Conservation (phyloP, 2,329 filamentous ascomycete species). For the Arthrobotrys musiformis region DNA sequence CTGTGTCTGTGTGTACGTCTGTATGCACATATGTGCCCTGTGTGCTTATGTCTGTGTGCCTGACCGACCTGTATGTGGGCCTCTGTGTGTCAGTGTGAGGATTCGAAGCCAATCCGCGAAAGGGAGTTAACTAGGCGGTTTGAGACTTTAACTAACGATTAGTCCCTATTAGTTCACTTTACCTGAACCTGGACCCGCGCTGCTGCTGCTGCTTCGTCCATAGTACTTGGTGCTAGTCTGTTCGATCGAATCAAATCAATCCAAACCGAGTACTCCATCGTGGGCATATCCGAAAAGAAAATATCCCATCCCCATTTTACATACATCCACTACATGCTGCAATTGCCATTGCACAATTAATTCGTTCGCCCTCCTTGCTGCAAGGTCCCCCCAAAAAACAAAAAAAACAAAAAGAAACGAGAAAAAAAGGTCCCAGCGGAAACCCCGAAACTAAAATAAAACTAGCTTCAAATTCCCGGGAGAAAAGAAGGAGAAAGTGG, state of each 20-base stretch:
- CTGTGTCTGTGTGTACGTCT: too few relatives aligned
- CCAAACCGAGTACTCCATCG: slow-evolving; percentile 22
- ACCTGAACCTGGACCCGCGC: too few relatives aligned
- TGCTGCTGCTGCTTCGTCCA: neutral
- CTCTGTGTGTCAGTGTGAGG: too few relatives aligned
- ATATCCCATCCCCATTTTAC: neutral
- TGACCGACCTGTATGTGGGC: too few relatives aligned
- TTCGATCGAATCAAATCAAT: too few relatives aligned
- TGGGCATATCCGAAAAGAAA: slow-evolving; percentile 11
- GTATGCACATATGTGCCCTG: too few relatives aligned
- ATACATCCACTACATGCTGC: too few relatives aligned
- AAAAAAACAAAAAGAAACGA: too few relatives aligned
- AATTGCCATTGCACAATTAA: slow-evolving; percentile 23
- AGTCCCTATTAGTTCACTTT: too few relatives aligned
- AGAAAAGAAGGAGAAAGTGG: too few relatives aligned
- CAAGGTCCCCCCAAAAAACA: slow-evolving; percentile 21
- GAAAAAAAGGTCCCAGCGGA: slow-evolving; percentile 29
- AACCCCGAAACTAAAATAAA: slow-evolving; percentile 51
- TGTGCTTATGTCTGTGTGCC: too few relatives aligned
- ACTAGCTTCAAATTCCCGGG: slow-evolving; percentile 43
- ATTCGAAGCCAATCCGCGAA: slow-evolving; percentile 1
- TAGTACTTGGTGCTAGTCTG: neutral
- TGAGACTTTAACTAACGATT: too few relatives aligned
- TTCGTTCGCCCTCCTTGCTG: slow-evolving; percentile 55
- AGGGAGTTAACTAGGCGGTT: slow-evolving; percentile 52